Evolutionary conservation across 495 filamentous ascomycete species (phyloP).

Genomic region (Talaromyces thailandensis): DNA sequence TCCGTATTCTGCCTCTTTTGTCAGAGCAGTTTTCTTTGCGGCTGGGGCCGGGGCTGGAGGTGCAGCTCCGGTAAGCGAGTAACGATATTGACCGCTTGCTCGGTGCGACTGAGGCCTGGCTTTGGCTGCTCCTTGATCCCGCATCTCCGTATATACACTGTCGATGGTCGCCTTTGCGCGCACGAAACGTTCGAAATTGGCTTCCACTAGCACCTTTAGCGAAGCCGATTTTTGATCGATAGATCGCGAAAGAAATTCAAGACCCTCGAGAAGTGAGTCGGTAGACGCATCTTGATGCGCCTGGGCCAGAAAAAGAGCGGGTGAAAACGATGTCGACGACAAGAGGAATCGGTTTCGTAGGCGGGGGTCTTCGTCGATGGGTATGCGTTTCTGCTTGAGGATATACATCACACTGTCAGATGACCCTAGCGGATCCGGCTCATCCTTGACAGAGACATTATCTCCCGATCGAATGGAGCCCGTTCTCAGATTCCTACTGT

Average conservation of each 20-base stretch:
- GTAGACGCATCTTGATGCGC: slow-evolving; percentile 80
- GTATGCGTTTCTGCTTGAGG: slow-evolving; percentile 64
- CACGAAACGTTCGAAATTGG: slow-evolving; percentile 96
- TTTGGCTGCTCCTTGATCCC: slow-evolving; percentile 62
- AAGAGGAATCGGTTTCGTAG: slow-evolving; percentile 87
- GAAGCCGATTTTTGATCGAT: slow-evolving; percentile 97
- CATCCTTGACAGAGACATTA: slow-evolving; percentile 76
- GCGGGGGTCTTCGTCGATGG: slow-evolving; percentile 74
- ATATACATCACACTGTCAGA: slow-evolving; percentile 76
- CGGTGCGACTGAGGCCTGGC: slow-evolving; percentile 43
- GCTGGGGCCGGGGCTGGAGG: slow-evolving; percentile 21
- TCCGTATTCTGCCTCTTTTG: slow-evolving; percentile 92
- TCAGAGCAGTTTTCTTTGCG: slow-evolving; percentile 73
- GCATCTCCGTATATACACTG: slow-evolving; percentile 97
- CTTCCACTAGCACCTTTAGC: slow-evolving; percentile 89
- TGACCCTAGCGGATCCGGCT: slow-evolving; percentile 79
- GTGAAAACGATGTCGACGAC: slow-evolving; percentile 91
- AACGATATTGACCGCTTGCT: slow-evolving; percentile 53
- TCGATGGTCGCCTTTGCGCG: slow-evolving; percentile 94
- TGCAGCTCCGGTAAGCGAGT: slow-evolving; percentile 38
- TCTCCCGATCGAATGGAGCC: slow-evolving; percentile 63
- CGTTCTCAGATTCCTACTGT: slow-evolving; percentile 55
- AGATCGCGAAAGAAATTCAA: slow-evolving; percentile 73
- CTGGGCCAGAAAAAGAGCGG: slow-evolving; percentile 82
- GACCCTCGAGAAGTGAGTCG: slow-evolving; percentile 63